These are phyloP conservation scores for Tulasnella sp. DNA, from an alignment of 768 basidiomycete species.

Conservation along the genomic window DNA sequence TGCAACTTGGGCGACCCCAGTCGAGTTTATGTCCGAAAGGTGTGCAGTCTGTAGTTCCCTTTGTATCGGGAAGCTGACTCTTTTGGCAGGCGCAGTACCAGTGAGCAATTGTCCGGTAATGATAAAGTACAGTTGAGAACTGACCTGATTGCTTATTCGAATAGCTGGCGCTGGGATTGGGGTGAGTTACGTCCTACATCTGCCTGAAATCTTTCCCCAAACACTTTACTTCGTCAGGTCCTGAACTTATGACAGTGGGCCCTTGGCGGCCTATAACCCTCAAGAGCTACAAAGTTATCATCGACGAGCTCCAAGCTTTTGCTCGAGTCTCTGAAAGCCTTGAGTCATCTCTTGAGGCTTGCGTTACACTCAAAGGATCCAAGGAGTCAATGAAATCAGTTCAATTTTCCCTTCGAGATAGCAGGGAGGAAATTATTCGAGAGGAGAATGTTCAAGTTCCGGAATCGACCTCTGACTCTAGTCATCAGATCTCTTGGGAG, in stretches of 20 bases:
- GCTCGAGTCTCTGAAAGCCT: constrained; percentile 22
- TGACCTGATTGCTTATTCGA: neutral
- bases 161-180: constrained; percentile 25
- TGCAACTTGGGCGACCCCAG: constrained; percentile 37
- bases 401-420: neutral
- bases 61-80: neutral
- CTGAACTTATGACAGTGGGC: constrained; percentile 29
- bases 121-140: neutral
- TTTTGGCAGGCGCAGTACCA: constrained; percentile 7
- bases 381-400: neutral
- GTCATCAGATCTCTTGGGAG: constrained; percentile 24
- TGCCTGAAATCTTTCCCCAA: neutral
- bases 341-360: constrained; percentile 22
- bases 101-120: neutral
- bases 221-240: constrained; percentile 18
- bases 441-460: neutral
- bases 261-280: constrained; percentile 27
- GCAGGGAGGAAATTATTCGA: neutral
- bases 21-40: constrained; percentile 29
- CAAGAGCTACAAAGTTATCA: constrained; percentile 20
- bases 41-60: neutral
- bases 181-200: constrained; percentile 19
- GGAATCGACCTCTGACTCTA: neutral
- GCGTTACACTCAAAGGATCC: constrained; percentile 9
- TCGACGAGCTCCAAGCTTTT: constrained; percentile 19